Evolutionary conservation across 1,284 basidiomycete species (phyloP).

Genomic region (Ganoderma lucidum): DNA sequence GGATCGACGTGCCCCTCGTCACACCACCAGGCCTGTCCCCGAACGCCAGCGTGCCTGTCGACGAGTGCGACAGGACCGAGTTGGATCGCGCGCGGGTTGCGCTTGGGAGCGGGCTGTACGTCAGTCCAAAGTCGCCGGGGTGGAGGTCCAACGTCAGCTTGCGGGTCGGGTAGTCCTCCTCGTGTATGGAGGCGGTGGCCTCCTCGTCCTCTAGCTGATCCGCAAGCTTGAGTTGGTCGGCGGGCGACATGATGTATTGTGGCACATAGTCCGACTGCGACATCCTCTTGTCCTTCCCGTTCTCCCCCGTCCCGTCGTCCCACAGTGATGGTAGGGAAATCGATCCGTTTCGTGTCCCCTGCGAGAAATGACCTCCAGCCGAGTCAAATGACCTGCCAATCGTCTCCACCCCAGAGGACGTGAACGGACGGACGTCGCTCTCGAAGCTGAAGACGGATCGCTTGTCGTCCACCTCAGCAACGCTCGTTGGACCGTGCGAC

Average conservation of each 20-base stretch:
- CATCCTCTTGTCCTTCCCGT: constrained; percentile 26
- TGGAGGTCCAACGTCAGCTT: constrained; percentile 37
- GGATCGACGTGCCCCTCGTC: constrained; percentile 23
- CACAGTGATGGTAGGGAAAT: constrained; percentile 52
- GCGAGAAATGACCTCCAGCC: constrained; percentile 36
- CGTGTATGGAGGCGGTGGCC: constrained; percentile 44
- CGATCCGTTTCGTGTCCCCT: constrained; percentile 41
- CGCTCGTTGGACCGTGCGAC: constrained; percentile 44
- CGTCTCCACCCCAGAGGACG: constrained; percentile 32
- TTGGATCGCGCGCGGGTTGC: constrained; percentile 30
- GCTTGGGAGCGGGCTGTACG: constrained; percentile 25
- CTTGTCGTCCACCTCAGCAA: constrained; percentile 55
- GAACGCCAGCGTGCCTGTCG: constrained; percentile 37
- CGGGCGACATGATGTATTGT: constrained; percentile 71
- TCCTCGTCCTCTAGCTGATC: constrained; percentile 45
- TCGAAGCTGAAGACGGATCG: constrained; percentile 62
- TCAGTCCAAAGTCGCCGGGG: constrained; percentile 37
- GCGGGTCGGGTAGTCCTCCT: constrained; percentile 15
- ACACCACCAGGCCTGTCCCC: constrained; percentile 23
- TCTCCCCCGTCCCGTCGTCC: constrained; percentile 47
- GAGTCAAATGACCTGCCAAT: constrained; percentile 38
- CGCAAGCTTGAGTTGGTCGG: constrained; percentile 67
- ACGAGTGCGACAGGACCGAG: constrained; percentile 36
- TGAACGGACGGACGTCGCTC: constrained; percentile 26
- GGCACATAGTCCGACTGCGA: constrained; percentile 58